A percentile compares a stretch with the other conserved stretches of the same genome.
Conservation (phyloP, 345 rosid genomes). For the Lumnitzera racemosa region DNA sequence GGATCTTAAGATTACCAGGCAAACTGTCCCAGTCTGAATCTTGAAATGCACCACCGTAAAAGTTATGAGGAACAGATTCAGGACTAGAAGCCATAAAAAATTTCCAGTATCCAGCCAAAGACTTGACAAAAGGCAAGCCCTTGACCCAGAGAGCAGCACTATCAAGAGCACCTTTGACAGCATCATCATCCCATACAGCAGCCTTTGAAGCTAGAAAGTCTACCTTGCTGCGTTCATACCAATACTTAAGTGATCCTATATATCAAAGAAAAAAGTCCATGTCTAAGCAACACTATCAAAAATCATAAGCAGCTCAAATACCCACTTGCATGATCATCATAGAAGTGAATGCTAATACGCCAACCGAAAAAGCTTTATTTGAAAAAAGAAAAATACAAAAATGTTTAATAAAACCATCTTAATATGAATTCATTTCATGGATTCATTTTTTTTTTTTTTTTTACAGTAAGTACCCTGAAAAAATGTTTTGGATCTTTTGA, state of each 20-base stretch:
- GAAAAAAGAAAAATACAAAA: too few species aligned
- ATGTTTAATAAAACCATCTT: too few species aligned
- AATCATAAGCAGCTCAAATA: background rate
- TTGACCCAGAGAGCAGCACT: constrained; percentile 76
- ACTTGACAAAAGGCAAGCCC: constrained; percentile 71
- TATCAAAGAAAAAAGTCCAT: constrained; percentile 17
- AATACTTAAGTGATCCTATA: constrained; percentile 62
- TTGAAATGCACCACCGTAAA: constrained; percentile 42
- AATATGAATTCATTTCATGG: too few species aligned
- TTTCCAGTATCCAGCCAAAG: constrained; percentile 87
- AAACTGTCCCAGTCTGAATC: constrained; percentile 75
- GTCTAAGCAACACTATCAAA: background rate
- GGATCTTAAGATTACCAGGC: constrained; percentile 40
- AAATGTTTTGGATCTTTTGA: too few species aligned
- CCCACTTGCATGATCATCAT: too few species aligned
- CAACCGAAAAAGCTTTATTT: too few species aligned
- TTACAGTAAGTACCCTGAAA: too few species aligned
- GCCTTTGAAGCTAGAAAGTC: constrained; percentile 50
- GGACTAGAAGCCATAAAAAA: constrained; percentile 74
- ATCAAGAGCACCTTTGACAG: constrained; percentile 65
- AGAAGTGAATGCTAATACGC: too few species aligned
- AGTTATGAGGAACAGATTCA: constrained; percentile 45
- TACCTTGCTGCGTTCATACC: constrained; percentile 77
- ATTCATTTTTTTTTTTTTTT: too few species aligned
- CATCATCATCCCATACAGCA: constrained; percentile 91